Base-by-base conservation (phyloP, 768 basidiomycete species). In the Sporobolomyces roseus region DNA sequence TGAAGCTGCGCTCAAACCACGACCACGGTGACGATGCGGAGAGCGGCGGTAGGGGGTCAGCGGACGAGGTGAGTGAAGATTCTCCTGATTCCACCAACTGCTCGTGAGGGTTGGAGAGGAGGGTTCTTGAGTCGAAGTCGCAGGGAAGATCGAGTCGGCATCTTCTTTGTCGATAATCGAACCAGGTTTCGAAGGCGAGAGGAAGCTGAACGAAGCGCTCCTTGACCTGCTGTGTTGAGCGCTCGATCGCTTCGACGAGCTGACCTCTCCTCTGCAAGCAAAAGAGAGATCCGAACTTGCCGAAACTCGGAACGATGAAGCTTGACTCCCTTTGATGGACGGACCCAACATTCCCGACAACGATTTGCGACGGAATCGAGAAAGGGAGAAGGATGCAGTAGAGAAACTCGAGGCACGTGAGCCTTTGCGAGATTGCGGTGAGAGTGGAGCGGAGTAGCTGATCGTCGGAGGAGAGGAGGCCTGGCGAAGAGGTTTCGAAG, bases 211-310 rank as follows among this genome's bases (percentile, higher is more conserved):
- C 1, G 63, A 54, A n/a, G 36, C 54, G 35, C 52, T 55, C 25
- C 41, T 36, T 21, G 36, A 3, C 2, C 12, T 19, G 45, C 62
- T 43, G 25, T 29, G 43, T 1, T 48, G n/a, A 3, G 14, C 13
- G 21, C 19, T n/a, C 30, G 45, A 58, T 16, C 53, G 46, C 30
- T 56, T 35, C 9, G 55, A 55, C 16, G 54, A 52, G 4, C 43
- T n/a, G 10, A 17, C 38, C 1, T 33, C 30, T 17, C 61, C 67
- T n/a, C 67, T 61, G 30, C 67, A 68, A 7, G 56, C 50, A 55
- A 68, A 68, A 2, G 67, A 68, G 19, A 68, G 61, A 41, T 63
- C 67, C 2, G 67, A 68, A 23, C 55, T 25, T 7, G 38, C 38
- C 0, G 61, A 68, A n/a, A 4, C 33, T 9, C 45, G 4, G n/a